Evolutionary conservation across 1,139 yeast genomes (phyloP).

Genomic region (Insectozyma bohioensis): DNA sequence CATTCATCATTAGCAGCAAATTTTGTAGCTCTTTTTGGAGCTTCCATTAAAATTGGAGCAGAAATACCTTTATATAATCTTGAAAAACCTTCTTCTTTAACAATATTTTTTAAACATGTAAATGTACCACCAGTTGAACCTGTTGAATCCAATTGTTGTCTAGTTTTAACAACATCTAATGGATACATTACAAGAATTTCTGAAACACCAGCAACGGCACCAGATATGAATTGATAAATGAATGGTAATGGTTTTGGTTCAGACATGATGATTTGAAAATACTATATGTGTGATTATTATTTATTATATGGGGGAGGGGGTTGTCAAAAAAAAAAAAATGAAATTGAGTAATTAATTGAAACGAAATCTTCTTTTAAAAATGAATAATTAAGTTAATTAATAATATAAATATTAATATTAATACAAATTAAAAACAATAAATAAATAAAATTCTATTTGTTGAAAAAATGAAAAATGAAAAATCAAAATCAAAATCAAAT

Average conservation of each 20-base stretch:
- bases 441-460: too few relatives aligned
- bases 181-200: conserved; percentile 98
- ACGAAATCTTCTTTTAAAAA: too few relatives aligned
- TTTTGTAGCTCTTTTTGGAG: conserved; percentile 98
- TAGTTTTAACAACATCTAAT: conserved; percentile 94
- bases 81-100: conserved; percentile 79
- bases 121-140: conserved; percentile 78
- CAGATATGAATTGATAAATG: conserved; percentile 85
- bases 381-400: too few relatives aligned
- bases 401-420: too few relatives aligned
- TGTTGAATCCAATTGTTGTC: conserved; percentile 83
- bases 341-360: too few relatives aligned
- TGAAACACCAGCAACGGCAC: conserved; percentile 97
- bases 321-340: too few relatives aligned
- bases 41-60: conserved; percentile 98
- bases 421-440: too few relatives aligned
- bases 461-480: too few relatives aligned
- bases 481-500: too few relatives aligned
- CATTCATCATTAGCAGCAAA: conserved; percentile 98
- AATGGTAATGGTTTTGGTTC: conserved; percentile 58
- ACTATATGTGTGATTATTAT: too few relatives aligned
- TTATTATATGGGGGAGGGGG: too few relatives aligned
- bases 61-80: conserved; percentile 89
- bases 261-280: conserved; percentile 11
- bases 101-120: conserved; percentile 79